Percentiles rank a stretch among this genome's conserved stretches.
These are phyloP conservation scores for Didymella lethalis DNA, from an alignment of 2,329 filamentous ascomycete genomes.

Conservation along the genomic window DNA sequence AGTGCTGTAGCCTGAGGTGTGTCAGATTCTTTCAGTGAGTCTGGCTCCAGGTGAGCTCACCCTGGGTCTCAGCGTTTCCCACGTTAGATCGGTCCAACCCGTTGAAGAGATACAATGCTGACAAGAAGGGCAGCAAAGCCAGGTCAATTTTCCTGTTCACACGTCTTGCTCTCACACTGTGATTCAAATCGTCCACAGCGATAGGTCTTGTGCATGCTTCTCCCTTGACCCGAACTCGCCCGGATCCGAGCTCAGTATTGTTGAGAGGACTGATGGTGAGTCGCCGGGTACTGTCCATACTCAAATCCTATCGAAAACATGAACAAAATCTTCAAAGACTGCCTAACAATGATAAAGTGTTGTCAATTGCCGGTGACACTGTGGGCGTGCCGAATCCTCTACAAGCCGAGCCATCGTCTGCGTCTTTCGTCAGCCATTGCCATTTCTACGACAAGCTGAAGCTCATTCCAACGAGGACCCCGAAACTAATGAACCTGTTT, in stretches of 20 bases:
- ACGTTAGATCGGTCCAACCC: slow-evolving; percentile 37
- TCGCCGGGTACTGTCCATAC: not conserved
- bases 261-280: not conserved
- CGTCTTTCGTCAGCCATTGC: not conserved
- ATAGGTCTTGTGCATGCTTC: not conserved
- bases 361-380: not conserved
- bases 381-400: not conserved
- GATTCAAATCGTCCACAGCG: not conserved
- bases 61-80: slow-evolving; percentile 40
- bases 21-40: not conserved
- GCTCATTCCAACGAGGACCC: not conserved
- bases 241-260: not conserved
- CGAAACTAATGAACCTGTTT: not conserved
- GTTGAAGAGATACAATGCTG: slow-evolving; percentile 35
- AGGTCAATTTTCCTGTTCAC: slow-evolving; percentile 25
- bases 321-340: not conserved
- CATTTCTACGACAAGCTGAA: not conserved
- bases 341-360: not conserved
- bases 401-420: not conserved
- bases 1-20: slow-evolving; percentile 28
- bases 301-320: not conserved
- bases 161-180: not conserved
- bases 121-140: slow-evolving; percentile 32
- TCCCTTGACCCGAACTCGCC: not conserved
- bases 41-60: slow-evolving; percentile 14